A percentile compares a stretch with the other conserved stretches of the same genome.
phyloP scores from a whole-genome alignment of 2,329 filamentous ascomycete genomes.

The Tricladium varicosporioides region DNA sequence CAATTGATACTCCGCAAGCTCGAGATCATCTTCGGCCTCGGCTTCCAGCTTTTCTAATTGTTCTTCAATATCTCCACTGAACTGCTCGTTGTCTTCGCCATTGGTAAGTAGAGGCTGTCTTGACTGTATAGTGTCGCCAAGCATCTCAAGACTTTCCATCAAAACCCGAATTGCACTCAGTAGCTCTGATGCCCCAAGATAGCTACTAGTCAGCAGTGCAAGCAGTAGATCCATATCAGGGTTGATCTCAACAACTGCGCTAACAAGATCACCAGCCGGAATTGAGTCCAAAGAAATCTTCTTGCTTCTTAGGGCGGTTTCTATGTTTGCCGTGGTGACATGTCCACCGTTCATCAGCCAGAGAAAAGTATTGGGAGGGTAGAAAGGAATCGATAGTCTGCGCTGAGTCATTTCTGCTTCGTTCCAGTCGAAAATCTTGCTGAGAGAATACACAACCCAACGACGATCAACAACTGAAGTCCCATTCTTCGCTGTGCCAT shows the following conservation, averaged over 20 bases:
- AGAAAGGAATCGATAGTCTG: constrained; percentile 41
- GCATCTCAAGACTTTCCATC: constrained; percentile 67
- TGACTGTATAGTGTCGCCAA: constrained; percentile 25
- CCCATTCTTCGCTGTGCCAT: constrained; percentile 11
- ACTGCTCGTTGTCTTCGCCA: constrained; percentile 15
- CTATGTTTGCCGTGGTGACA: constrained; percentile 57
- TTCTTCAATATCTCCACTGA: constrained; percentile 32
- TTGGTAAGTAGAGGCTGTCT: constrained; percentile 29
- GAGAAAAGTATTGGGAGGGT: constrained; percentile 49
- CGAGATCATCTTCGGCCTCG: constrained; percentile 62
- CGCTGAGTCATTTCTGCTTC: constrained; percentile 12
- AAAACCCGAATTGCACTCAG: constrained; percentile 63
- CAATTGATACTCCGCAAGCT: constrained; percentile 65
- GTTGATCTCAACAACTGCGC: constrained; percentile 63
- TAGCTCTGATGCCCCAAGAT: constrained; percentile 64
- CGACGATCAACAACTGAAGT: constrained; percentile 59
- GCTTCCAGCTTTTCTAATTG: constrained; percentile 53
- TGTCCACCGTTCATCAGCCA: constrained; percentile 62
- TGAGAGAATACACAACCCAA: constrained; percentile 57
- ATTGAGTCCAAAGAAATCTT: constrained; percentile 36
- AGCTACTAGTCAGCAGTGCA: constrained; percentile 62
- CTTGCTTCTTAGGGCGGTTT: constrained; percentile 53
- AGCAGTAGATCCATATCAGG: constrained; percentile 65
- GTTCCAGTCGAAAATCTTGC: constrained; percentile 44
- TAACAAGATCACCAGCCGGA: constrained; percentile 59